Conservation (phyloP, 306 rosid genomes). For the Styphnolobium japonicum region DNA sequence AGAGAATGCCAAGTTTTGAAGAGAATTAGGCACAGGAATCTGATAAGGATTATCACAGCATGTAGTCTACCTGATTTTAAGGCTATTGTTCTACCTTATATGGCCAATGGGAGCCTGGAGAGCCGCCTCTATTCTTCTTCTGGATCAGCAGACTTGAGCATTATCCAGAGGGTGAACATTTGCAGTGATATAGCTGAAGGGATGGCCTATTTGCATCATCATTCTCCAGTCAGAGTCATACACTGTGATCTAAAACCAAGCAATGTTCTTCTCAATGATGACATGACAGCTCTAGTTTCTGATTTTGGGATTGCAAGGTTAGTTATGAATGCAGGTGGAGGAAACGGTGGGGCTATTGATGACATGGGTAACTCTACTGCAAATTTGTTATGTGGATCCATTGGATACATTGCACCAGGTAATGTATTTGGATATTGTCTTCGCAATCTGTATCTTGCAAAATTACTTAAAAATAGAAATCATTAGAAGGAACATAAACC, state of each 20-base stretch:
- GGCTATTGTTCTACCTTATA: conserved; percentile 71
- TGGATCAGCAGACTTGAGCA: conserved; percentile 53
- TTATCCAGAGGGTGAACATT: conserved; percentile 62
- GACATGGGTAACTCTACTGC: conserved; percentile 60
- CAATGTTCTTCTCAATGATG: conserved; percentile 71
- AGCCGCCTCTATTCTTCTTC: conserved; percentile 50
- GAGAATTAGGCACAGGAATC: conserved; percentile 74
- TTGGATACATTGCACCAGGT: conserved; percentile 81
- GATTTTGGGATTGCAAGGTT: conserved; percentile 76
- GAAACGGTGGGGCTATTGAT: conserved; percentile 44
- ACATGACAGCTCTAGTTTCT: conserved; percentile 73
- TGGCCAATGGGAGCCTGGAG: conserved; percentile 79
- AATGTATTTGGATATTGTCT: neutral
- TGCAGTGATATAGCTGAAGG: conserved; percentile 83
- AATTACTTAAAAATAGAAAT: neutral
- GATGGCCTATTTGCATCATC: conserved; percentile 78
- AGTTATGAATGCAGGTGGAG: conserved; percentile 47
- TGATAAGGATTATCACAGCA: conserved; percentile 71
- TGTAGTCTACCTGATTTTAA: conserved; percentile 75
- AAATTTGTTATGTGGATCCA: conserved; percentile 58
- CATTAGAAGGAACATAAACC: neutral
- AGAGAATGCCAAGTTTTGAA: conserved; percentile 71
- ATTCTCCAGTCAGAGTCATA: conserved; percentile 66
- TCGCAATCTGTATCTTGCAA: neutral
- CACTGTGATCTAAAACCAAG: conserved; percentile 77